Evolutionary conservation across 257 asterid genomes (phyloP), one percentile per base, ranked within the genome.

Genomic region (Nicotiana attenuata): DNA sequence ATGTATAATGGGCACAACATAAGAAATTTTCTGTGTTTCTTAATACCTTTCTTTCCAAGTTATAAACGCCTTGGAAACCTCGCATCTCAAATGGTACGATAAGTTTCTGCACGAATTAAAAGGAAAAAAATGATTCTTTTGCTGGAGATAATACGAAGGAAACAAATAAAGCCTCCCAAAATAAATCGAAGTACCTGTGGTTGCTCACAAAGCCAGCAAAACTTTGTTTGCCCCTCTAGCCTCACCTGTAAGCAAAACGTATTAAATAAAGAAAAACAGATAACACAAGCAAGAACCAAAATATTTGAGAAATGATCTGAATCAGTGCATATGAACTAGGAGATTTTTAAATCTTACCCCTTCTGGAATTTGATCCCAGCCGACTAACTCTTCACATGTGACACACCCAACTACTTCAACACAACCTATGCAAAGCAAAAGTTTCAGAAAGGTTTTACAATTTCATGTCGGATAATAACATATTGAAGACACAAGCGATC

Each of bases 21-120:
- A 26, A 26, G 2, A 26, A 26, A 26, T 0, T 0, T 0, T 26
- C 28, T 26, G 28, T 26, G 28, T 33, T 82, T 81, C n/a, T 59
- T 26, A 50, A 45, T 87, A 94, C 99, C 99, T 89, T 96, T 15
- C 88, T 87, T 85, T 94, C 97, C 89, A 96, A 83, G 87, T 96
- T 94, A 87, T 96, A 96, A 65, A 96, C 97, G n/a, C 97, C 97
- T 82, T 92, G 97, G 87, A 82, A 88, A 10, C 98, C 99, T 11
- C 98, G 92, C 98, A 96, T 94, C 86, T 96, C 99, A 80, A 96
- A 96, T 50, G 99, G 99, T 47, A 96, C 87, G 13, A 94, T 82
- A 78, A 96, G 91, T 88, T 90, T 96, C 98, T 96, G 89, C 92
- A 84, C 3, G 57, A 73, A 69, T 66, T n/a, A 77, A 76, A n/a